Evolutionary conservation across 2,329 filamentous ascomycete species (phyloP), one percentile per base, ranked within the genome.

Genomic region (Scolecobasidium constrictum): DNA sequence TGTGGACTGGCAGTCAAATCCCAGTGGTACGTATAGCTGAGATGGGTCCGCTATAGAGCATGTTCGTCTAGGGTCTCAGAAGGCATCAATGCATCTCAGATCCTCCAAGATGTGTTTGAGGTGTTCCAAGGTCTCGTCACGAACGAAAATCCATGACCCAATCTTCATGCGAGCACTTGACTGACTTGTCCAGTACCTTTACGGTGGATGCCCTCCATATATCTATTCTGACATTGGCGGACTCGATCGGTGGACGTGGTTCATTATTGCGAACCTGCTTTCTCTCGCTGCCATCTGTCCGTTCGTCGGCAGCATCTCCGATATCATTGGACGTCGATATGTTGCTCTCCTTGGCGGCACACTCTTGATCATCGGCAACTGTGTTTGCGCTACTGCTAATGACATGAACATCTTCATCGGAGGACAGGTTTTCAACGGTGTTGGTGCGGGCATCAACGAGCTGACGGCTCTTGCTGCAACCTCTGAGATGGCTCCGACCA

Each of bases 391-490:
- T 4, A 75, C 73, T 1, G 71, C 77, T 2, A 55, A 74, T 17
- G 61, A 52, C 9, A 81, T 81, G 72, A 76, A 77, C 48, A 58
- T 64, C 20, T 78, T 79, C 48, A 81, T 83, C 49, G 69, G 73
- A 40, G 70, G 70, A 34, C 72, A 72, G 69, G 64, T 67, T 2
- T 63, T 81, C 49, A 67, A 75, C 15, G 78, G 78, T 2, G 62
- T 72, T 5, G 78, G 77, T 31, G 76, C 77, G 12, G 78, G 78
- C 13, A 70, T 81, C 49, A 75, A 75, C 49, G 77, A 81, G 56
- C 60, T 82, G 31, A 81, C 75, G 6, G 76, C 77, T n/a, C 61
- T 82, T 16, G 77, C 78, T 28, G 78, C 69, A 34, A 77, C 77
- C 2, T 74, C 76, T 3, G 78, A 82, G 53, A 68, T 81, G 50